Evolutionary conservation across 2,329 filamentous ascomycete genomes (phyloP), one percentile per base, ranked within the genome.

Genomic region (Cladosporium sp.): DNA sequence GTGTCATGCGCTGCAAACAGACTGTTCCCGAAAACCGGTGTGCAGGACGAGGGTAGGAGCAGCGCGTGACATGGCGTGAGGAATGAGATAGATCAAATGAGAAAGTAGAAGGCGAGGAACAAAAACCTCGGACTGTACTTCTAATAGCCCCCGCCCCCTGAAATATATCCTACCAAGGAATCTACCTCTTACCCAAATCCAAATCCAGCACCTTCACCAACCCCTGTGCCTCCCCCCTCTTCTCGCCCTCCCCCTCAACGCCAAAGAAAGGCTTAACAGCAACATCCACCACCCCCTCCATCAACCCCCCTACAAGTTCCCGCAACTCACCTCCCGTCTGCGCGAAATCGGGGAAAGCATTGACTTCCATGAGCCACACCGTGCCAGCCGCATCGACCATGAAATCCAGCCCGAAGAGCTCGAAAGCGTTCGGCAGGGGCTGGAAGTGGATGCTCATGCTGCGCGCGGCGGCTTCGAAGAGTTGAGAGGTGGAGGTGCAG

Each of bases 321-420:
- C 78, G 82, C 57, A 95, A 70, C 51, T 87, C 85, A 7, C 79
- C 78, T 0, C 93, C 93, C 13, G 90, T 96, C 80, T 97, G 92
- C 64, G 80, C 84, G 65, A 97, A 97, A 72, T 99, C 93, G 8
- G 93, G 93, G 70, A 95, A 99, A 0, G 92, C 89, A 73, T 99
- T 99, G 27, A 95, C 81, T 73, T 99, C 93, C 51, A 99, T 73
- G 62, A 99, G 67, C 83, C 84, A 96, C 3, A 83, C 80, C 3
- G 63, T 76, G 0, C 82, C 84, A 7, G 67, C 62, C 0, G 66
- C 76, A 62, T 90, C 88, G 8, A 96, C 84, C 62, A 99, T 68
- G 65, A 93, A 99, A 67, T 99, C 93, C 37, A 97, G 69, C 0
- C 93, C 93, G 66, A 88, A 99, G 7, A 95, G 75, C 73, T 99